Base-by-base conservation (phyloP, 495 filamentous ascomycete species). In the Podospora pseudopauciseta region DNA sequence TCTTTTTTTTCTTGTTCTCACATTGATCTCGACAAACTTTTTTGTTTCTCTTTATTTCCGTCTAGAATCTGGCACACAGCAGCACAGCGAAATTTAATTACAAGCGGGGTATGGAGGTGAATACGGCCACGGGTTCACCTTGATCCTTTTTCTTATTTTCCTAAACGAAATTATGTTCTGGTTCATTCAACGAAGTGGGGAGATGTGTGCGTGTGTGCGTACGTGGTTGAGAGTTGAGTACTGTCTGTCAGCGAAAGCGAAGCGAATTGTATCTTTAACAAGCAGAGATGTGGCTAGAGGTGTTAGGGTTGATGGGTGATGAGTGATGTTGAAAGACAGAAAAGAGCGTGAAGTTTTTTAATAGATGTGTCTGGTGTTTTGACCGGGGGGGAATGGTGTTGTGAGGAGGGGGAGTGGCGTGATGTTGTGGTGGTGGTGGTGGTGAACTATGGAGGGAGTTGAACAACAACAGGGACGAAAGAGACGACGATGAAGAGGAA, bases 41-140 rank as follows among this genome's bases (percentile, higher is more conserved):
- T 70, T 65, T 67, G 68, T 68, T 74, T 68, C 67, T 65, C 73
- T 63, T 63, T 71, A 64, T 69, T 68, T 72, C 68, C 67, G 67
- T 74, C 74, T 70, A 75, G 73, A 74, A 70, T 76, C 55, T 70
- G 68, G 73, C 71, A 75, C 39, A 49, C 67, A 74, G 68, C 70
- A 72, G 63, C 69, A 71, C 65, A 65, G 69, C 67, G 65, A 70
- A 19, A 61, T 64, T 69, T 67, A 69, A 69, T 70, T 44, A 67
- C 62, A 67, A 27, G 32, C 49, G 53, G 44, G 56, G 64, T 49
- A 30, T 32, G 49, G 65, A 20, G 65, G 20, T 28, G 56, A 49
- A 59, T 13, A 58, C 55, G 39, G 15, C 4, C 15, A 16, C 9
- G 39, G 39, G 2, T 27, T 65, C 54, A 27, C 61, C 27, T n/a